Conservation (phyloP, 441 rosid species). For the Euphorbia celastroides region DNA sequence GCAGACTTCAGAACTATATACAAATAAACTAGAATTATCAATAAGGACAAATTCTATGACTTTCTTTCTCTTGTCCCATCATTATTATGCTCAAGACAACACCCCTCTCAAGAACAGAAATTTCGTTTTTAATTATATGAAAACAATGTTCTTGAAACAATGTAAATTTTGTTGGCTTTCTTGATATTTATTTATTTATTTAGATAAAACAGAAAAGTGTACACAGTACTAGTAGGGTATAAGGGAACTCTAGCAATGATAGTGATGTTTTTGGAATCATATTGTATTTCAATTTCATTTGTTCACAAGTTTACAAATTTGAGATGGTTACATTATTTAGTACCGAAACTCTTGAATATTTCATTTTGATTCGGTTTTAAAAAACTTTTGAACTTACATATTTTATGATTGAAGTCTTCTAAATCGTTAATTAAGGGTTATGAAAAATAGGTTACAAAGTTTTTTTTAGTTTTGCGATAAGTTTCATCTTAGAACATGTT, state of each 20-base stretch:
- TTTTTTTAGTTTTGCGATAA: no score
- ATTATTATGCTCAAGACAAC: neutral
- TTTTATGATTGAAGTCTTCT: no score
- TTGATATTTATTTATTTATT: neutral
- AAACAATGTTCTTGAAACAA: neutral
- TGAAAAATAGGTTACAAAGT: no score
- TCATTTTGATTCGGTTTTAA: no score
- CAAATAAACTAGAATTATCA: neutral
- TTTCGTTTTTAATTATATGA: neutral
- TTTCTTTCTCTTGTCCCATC: slow-evolving; percentile 10
- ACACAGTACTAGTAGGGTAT: neutral
- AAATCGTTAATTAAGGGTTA: no score
- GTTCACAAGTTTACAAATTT: no score
- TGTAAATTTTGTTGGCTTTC: neutral
- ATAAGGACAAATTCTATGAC: neutral
- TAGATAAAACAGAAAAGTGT: neutral
- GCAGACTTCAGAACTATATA: neutral
- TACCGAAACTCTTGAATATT: no score
- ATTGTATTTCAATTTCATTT: neutral
- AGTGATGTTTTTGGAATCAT: neutral
- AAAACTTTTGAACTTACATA: no score
- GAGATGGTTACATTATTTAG: no score
- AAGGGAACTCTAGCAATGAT: neutral
- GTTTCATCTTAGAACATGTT: no score
- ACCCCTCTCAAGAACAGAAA: neutral